phyloP scores from a whole-genome alignment of 768 basidiomycete genomes.

The Leccinellum albellum region DNA sequence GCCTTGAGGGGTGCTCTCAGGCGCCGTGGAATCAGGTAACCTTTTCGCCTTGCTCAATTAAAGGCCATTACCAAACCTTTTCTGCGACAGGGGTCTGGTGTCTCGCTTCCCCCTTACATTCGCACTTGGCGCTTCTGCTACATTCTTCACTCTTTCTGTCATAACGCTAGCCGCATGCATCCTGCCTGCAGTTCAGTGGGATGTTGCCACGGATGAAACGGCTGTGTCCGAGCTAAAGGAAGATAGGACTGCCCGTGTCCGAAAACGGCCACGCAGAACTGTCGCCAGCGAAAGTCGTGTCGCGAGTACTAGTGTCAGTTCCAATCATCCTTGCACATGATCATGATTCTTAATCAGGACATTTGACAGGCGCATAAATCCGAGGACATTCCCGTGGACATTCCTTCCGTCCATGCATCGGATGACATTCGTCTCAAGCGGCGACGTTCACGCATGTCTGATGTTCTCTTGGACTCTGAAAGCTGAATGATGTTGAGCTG shows the following conservation, averaged over 20 bases:
- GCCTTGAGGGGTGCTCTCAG: conserved; percentile 58
- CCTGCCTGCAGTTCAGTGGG: conserved; percentile 42
- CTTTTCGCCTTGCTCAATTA: background rate
- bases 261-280: conserved; percentile 28
- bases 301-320: conserved; percentile 22
- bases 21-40: conserved; percentile 69
- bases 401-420: conserved; percentile 29
- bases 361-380: conserved; percentile 23
- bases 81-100: conserved; percentile 52
- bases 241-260: conserved; percentile 20
- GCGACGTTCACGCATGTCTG: conserved; percentile 42
- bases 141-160: conserved; percentile 47
- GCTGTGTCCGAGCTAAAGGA: conserved; percentile 13
- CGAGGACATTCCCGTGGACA: conserved; percentile 27
- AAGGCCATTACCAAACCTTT: background rate
- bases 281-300: conserved; percentile 18
- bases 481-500: conserved; percentile 14
- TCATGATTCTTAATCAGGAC: conserved; percentile 7
- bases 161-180: conserved; percentile 48
- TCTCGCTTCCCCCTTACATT: conserved; percentile 64
- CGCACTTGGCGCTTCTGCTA: conserved; percentile 41
- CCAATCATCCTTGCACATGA: background rate
- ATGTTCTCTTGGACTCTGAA: conserved; percentile 30
- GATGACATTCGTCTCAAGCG: conserved; percentile 38
- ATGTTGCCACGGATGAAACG: conserved; percentile 15